phyloP scores from a whole-genome alignment of 345 rosid genomes.

The Sonneratia alba region DNA sequence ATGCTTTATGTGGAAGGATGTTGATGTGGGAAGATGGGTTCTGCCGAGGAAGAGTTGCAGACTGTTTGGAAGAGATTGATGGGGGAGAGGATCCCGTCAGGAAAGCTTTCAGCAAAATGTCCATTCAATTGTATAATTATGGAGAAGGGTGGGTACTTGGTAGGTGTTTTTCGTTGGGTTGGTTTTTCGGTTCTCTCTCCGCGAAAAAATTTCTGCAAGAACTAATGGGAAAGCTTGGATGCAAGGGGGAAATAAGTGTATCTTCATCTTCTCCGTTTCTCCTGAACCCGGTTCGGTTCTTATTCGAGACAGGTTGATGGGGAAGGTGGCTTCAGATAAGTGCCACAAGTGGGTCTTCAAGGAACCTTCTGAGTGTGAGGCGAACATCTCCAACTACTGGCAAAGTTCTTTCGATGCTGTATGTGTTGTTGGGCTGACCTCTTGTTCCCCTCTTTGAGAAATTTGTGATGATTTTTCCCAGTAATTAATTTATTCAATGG shows the following conservation, averaged over 20 bases:
- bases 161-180: slow-evolving; percentile 38
- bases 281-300: not conserved
- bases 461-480: too few species aligned
- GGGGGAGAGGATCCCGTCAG: slow-evolving; percentile 88
- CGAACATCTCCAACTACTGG: slow-evolving; percentile 95
- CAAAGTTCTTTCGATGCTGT: slow-evolving; percentile 99
- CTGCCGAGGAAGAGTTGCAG: slow-evolving; percentile 75
- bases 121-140: slow-evolving; percentile 98
- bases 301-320: slow-evolving; percentile 66
- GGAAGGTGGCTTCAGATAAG: slow-evolving; percentile 99
- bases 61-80: slow-evolving; percentile 73
- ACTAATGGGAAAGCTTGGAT: not conserved
- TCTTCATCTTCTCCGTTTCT: not conserved
- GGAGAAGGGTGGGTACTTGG: slow-evolving; percentile 99
- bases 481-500: too few species aligned
- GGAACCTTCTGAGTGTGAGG: slow-evolving; percentile 92
- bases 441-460: too few species aligned
- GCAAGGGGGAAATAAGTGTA: not conserved
- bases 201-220: not conserved
- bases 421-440: slow-evolving; percentile 11
- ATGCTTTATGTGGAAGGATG: slow-evolving; percentile 53
- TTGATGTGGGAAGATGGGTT: slow-evolving; percentile 99
- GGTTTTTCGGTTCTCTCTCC: slow-evolving; percentile 8
- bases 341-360: slow-evolving; percentile 99
- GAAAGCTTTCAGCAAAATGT: slow-evolving; percentile 99